Evolutionary conservation across 2,329 filamentous ascomycete species (phyloP).

Genomic region (Pseudocercospora cruenta): DNA sequence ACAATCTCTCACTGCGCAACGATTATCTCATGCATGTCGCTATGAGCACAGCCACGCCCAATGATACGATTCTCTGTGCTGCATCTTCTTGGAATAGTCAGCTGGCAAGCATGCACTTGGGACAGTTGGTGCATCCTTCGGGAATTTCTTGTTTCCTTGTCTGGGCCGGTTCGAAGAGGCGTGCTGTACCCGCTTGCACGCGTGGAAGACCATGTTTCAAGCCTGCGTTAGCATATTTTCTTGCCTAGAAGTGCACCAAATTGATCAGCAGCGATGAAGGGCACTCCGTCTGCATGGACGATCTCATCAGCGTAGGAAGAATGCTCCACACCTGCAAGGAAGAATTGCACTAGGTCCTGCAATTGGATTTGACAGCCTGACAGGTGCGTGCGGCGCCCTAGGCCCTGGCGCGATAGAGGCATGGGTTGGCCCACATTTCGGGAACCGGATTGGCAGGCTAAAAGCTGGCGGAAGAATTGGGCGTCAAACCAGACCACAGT

Average conservation of each 20-base stretch:
- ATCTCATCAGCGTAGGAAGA: slow-evolving; percentile 13
- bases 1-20: slow-evolving; percentile 10
- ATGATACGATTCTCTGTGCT: not conserved
- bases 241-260: slow-evolving; percentile 9
- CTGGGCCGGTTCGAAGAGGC: slow-evolving; percentile 11
- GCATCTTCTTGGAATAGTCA: not conserved
- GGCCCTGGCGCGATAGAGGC: slow-evolving; percentile 12
- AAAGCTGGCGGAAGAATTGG: slow-evolving; percentile 17
- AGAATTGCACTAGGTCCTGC: slow-evolving; percentile 18
- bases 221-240: slow-evolving; percentile 16
- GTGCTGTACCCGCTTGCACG: slow-evolving; percentile 7
- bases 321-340: slow-evolving; percentile 23
- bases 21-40: slow-evolving; percentile 17
- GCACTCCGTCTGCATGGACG: slow-evolving; percentile 2
- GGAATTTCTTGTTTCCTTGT: slow-evolving; percentile 12
- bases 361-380: slow-evolving; percentile 15
- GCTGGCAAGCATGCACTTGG: not conserved
- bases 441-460: slow-evolving; percentile 17
- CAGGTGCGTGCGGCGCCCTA: slow-evolving; percentile 14
- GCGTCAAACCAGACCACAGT: slow-evolving; percentile 14
- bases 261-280: slow-evolving; percentile 4
- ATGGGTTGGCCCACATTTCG: slow-evolving; percentile 19
- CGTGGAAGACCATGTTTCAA: slow-evolving; percentile 25
- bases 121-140: slow-evolving; percentile 19
- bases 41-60: not conserved